Base-by-base conservation (phyloP, 139 green algal genomes). In the Choricystis sp. region DNA sequence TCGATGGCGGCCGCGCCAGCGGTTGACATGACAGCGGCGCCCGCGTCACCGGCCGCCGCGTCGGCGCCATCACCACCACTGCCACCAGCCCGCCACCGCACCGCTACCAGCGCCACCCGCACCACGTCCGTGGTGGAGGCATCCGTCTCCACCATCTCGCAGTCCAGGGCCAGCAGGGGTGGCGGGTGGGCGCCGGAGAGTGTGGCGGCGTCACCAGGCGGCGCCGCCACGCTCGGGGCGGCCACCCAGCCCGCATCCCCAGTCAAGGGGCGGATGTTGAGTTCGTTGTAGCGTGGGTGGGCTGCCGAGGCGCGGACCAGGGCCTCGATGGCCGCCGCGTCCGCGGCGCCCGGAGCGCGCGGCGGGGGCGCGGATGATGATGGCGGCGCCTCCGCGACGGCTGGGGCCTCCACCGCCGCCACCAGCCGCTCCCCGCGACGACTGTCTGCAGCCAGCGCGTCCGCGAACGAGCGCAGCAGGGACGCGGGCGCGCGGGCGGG, bases 131-230 rank as follows among this genome's bases (percentile, higher is more conserved):
- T 69, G 20, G 57, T 26, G 48, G 70, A 67, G 0, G 40, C 57
- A 21, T 70, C 65, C 19, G 75, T 79, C n/a, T 65, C 70, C 60
- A 74, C 81, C 80, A 86, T 86, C 75, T 86, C 80, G 60, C 79
- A 85, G 56, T 85, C 79, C 27, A 85, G 24, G 0, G 67, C 74
- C 27, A 83, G 65, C 56, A 85, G 66, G 4, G 23, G 40, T 52
- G 40, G 40, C 9, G 40, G 40, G 40, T 9, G 40, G 9, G 40
- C 16, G 40, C 9, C 40, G 40, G 40, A 9, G 9, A 16, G 40
- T 16, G 40, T 9, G 9, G 40, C 9, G 40, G 9, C 9, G 40
- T 9, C 40, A 16, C 9, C 9, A 9, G 40, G 40, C 40, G 40
- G 40, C 40, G 16, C 9, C 40, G 40, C 9, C 40, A 16, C 40